Evolutionary conservation across 768 basidiomycete genomes (phyloP).

Genomic region (Tricholoma sp.): DNA sequence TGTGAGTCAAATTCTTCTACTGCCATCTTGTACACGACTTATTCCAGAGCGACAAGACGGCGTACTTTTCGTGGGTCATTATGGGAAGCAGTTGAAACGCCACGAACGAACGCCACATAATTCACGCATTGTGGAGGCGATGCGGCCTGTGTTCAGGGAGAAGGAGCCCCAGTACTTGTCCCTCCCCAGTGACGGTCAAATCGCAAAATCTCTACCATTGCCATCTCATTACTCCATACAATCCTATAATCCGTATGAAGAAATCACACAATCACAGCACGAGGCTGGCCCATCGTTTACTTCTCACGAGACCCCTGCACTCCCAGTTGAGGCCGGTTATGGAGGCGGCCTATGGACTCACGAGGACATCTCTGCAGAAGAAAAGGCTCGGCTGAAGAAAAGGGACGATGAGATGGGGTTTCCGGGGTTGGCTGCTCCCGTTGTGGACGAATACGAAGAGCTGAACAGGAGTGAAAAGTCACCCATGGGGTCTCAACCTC

Average conservation of each 20-base stretch:
- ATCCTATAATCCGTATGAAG: slow-evolving; percentile 39
- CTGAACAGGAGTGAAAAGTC: slow-evolving; percentile 7
- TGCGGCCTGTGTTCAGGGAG: slow-evolving; percentile 22
- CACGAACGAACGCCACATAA: slow-evolving; percentile 42
- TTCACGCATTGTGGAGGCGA: slow-evolving; percentile 30
- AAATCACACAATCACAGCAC: slow-evolving; percentile 15
- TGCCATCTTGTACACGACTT: slow-evolving; percentile 1
- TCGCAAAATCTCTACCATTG: slow-evolving; percentile 1
- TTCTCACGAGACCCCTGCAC: slow-evolving; percentile 8
- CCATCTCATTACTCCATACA: slow-evolving; percentile 8
- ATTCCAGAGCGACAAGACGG: slow-evolving; percentile 35
- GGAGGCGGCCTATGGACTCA: slow-evolving; percentile 34
- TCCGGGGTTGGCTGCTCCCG: background rate
- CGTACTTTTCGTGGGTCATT: slow-evolving; percentile 48
- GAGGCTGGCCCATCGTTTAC: slow-evolving; percentile 2
- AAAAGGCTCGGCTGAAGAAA: slow-evolving; percentile 23
- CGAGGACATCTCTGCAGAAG: slow-evolving; percentile 25
- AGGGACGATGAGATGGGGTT: slow-evolving; percentile 11
- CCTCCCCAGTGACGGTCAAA: slow-evolving; percentile 13
- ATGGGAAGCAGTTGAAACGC: slow-evolving; percentile 45
- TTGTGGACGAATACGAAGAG: slow-evolving; percentile 5
- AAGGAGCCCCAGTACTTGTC: slow-evolving; percentile 22
- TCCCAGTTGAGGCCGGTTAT: slow-evolving; percentile 25
- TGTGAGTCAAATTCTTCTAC: slow-evolving; percentile 36
- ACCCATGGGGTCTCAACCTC: slow-evolving; percentile 3